Percentiles rank a stretch among this genome's conserved stretches.
Conservation (phyloP, 768 basidiomycete species). For the Leccinellum rugosiceps region DNA sequence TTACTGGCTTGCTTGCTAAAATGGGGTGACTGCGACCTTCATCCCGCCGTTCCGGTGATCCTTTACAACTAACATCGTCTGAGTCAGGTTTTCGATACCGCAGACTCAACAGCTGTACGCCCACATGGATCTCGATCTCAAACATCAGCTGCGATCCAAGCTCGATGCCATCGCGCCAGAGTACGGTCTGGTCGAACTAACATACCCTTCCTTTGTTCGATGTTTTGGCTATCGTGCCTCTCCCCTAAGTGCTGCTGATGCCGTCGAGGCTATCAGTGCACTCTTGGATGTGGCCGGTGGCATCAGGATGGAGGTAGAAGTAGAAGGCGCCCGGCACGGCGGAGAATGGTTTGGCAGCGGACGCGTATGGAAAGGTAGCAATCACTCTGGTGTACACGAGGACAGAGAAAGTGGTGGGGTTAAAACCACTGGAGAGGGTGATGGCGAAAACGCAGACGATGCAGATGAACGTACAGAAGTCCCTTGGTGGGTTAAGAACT, state of each 20-base stretch:
- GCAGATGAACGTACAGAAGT: conserved; percentile 46
- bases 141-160: conserved; percentile 72
- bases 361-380: conserved; percentile 65
- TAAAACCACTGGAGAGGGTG: conserved; percentile 22
- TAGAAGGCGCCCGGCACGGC: conserved; percentile 83
- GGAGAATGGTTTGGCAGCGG: conserved; percentile 96
- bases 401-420: conserved; percentile 25
- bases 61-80: conserved; percentile 7
- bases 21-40: conserved; percentile 73
- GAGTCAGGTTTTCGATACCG: conserved; percentile 78
- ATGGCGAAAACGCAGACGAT: conserved; percentile 28
- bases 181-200: conserved; percentile 89
- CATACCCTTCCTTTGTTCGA: conserved; percentile 91
- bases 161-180: conserved; percentile 90
- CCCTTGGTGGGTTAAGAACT: conserved; percentile 87
- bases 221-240: conserved; percentile 88
- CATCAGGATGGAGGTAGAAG: conserved; percentile 85
- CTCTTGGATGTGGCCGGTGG: conserved; percentile 90
- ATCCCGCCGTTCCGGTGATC: not conserved
- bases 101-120: conserved; percentile 93
- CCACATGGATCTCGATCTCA: conserved; percentile 97
- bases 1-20: conserved; percentile 92
- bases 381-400: conserved; percentile 33
- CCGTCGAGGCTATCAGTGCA: conserved; percentile 84
- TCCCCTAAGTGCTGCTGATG: conserved; percentile 88